phyloP scores from a whole-genome alignment of 2,329 filamentous ascomycete species.

The Diplodia scrobiculata region DNA sequence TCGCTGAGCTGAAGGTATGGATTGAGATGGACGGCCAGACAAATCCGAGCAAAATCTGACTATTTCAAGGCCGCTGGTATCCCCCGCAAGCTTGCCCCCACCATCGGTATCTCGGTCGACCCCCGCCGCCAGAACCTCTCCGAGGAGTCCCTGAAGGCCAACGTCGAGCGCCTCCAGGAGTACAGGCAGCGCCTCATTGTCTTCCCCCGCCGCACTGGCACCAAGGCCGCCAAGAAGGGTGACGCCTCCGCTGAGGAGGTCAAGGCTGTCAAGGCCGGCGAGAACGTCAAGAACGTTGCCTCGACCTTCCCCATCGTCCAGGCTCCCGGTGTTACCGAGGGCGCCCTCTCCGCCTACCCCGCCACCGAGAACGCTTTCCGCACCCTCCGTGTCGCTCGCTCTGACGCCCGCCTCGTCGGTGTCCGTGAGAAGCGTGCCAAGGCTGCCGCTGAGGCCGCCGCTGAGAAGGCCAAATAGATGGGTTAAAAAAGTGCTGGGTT shows the following conservation, averaged over 20 bases:
- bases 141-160: conserved; percentile 90
- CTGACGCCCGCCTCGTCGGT: conserved; percentile 78
- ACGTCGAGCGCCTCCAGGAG: conserved; percentile 96
- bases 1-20: conserved; percentile 94
- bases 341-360: conserved; percentile 69
- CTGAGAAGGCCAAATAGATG: conserved; percentile 76
- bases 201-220: conserved; percentile 92
- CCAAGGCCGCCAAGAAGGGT: conserved; percentile 76
- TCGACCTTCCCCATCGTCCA: conserved; percentile 72
- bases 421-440: conserved; percentile 89
- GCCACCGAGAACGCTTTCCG: conserved; percentile 83
- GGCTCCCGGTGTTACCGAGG: conserved; percentile 74
- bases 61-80: conserved; percentile 81
- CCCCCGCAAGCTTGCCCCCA: conserved; percentile 88
- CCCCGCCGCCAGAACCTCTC: conserved; percentile 94
- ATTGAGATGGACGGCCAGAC: conserved; percentile 32
- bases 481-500: conserved; percentile 29
- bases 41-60: neutral
- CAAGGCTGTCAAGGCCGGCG: conserved; percentile 64
- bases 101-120: conserved; percentile 97
- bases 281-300: conserved; percentile 57
- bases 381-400: conserved; percentile 80
- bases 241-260: conserved; percentile 83
- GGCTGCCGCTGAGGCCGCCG: conserved; percentile 82
- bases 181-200: conserved; percentile 96